Evolutionary conservation across 768 basidiomycete species (phyloP).

Genomic region (Russula sp.): DNA sequence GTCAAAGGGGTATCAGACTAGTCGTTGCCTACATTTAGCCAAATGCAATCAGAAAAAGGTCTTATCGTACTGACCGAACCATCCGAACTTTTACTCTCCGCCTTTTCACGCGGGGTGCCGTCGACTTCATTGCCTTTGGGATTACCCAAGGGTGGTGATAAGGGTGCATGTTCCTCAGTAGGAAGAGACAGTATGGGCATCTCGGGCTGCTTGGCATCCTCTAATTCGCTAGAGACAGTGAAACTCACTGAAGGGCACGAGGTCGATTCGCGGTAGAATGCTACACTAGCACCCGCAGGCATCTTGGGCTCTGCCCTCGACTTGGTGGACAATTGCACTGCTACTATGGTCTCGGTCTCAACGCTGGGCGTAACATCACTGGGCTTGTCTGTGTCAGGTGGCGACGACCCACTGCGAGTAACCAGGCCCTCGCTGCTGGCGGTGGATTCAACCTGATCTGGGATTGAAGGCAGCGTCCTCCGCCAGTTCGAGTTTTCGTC

Average conservation of each 20-base stretch:
- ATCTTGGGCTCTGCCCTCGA: constrained; percentile 62
- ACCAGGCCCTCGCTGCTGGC: constrained; percentile 40
- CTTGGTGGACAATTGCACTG: constrained; percentile 36
- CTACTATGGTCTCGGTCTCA: constrained; percentile 39
- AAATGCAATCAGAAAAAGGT: constrained; percentile 12
- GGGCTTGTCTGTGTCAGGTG: constrained; percentile 48
- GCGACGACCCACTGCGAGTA: constrained; percentile 65
- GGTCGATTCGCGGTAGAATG: constrained; percentile 65
- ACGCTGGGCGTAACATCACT: constrained; percentile 36
- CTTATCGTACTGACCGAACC: constrained; percentile 47
- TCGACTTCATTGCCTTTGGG: constrained; percentile 7
- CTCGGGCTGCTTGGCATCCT: constrained; percentile 35
- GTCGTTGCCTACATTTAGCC: constrained; percentile 34
- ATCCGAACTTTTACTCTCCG: constrained; percentile 53
- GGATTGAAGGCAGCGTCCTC: constrained; percentile 32
- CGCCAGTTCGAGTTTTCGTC: constrained; percentile 44
- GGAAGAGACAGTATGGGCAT: constrained; percentile 6
- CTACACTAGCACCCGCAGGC: constrained; percentile 68
- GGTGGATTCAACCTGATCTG: constrained; percentile 27
- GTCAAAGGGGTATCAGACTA: constrained; percentile 47
- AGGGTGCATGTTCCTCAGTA: constrained; percentile 11
- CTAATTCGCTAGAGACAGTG: constrained; percentile 76
- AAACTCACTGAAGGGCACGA: constrained; percentile 60
- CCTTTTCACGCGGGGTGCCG: constrained; percentile 36
- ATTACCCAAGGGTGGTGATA: constrained; percentile 9